Conservation (phyloP, 116 monocot genomes). For the Papilionanthe hybrid region DNA sequence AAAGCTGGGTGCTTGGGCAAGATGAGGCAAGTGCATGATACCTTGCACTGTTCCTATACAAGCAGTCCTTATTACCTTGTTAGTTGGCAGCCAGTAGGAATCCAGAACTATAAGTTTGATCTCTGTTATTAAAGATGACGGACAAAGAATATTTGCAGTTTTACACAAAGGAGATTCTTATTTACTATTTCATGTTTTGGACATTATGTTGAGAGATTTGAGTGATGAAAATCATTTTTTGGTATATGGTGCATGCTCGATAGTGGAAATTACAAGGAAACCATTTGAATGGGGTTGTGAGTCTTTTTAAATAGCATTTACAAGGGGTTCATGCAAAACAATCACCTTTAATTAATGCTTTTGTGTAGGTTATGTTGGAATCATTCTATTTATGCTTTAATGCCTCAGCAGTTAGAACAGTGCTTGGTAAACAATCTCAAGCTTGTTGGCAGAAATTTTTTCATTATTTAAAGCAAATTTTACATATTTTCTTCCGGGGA, state of each 20-base stretch:
- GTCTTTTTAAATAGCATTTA: background rate
- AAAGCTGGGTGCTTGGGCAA: too few species aligned
- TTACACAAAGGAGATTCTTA: background rate
- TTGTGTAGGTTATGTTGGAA: background rate
- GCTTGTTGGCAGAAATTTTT: background rate
- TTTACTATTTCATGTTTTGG: background rate
- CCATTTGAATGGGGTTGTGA: background rate
- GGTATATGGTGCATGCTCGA: background rate
- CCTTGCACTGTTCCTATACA: background rate
- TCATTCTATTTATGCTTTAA: background rate
- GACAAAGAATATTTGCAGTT: background rate
- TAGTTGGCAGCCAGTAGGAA: background rate
- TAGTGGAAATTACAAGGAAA: background rate
- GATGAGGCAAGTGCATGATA: too few species aligned
- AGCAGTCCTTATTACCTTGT: background rate
- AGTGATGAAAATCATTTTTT: background rate
- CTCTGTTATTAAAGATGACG: background rate
- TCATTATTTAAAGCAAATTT: background rate
- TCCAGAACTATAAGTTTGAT: background rate
- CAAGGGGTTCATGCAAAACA: background rate
- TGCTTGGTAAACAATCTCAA: background rate
- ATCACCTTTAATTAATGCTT: background rate
- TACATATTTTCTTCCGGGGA: background rate
- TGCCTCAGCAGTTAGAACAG: background rate
- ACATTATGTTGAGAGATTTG: background rate